These are phyloP conservation scores for Aplosporella prunicola DNA, from an alignment of 2,329 filamentous ascomycete species.

Conservation along the genomic window DNA sequence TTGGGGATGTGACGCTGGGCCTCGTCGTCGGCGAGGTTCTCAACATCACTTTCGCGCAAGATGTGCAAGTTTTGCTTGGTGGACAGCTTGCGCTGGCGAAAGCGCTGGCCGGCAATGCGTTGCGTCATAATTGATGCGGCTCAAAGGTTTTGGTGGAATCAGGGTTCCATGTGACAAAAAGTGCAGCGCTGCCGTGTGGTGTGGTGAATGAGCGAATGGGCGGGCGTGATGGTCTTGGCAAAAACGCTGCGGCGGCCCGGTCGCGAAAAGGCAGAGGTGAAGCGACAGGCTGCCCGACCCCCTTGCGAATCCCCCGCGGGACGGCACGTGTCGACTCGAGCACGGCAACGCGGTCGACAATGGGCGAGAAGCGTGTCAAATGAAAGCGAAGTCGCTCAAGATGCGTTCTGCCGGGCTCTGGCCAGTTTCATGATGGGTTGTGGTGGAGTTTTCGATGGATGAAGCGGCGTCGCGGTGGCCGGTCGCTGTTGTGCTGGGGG, in stretches of 20 bases:
- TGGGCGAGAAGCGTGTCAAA: neutral
- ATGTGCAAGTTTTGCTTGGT: conserved; percentile 81
- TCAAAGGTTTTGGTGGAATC: conserved; percentile 18
- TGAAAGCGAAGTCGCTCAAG: conserved; percentile 3
- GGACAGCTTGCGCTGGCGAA: conserved; percentile 84
- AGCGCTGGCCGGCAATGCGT: conserved; percentile 43
- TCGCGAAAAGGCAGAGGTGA: neutral
- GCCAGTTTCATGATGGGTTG: conserved; percentile 10
- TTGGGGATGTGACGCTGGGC: conserved; percentile 71
- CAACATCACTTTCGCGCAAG: conserved; percentile 83
- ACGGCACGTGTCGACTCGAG: conserved; percentile 7
- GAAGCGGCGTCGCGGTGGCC: conserved; percentile 8
- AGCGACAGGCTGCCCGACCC: neutral
- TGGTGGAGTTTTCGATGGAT: conserved; percentile 10
- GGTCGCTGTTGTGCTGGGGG: conserved; percentile 4
- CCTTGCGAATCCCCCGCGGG: conserved; percentile 10
- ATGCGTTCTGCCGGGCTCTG: conserved; percentile 2
- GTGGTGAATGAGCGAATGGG: neutral
- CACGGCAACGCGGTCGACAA: conserved; percentile 8
- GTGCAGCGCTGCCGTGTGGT: neutral
- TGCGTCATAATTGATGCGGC: conserved; percentile 24
- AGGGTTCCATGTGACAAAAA: conserved; percentile 6
- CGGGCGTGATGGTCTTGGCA: neutral
- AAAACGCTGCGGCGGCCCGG: neutral
- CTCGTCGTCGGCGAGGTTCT: conserved; percentile 74